Evolutionary conservation across 140 eudicot genomes (phyloP), one percentile per base, ranked within the genome.

Genomic region (Senecio squalidus): DNA sequence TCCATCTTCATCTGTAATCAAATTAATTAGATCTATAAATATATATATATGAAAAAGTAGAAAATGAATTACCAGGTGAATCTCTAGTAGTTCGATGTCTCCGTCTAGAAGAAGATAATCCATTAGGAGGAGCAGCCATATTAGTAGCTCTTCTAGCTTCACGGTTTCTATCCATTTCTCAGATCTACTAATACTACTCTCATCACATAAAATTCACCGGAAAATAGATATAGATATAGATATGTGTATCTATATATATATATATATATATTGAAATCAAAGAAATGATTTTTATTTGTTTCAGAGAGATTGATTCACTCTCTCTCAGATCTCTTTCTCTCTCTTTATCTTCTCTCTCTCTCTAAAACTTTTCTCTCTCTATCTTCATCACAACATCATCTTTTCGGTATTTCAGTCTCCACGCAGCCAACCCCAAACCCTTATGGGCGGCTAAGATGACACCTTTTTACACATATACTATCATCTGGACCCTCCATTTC

Each of bases 301-400:
- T n/a, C n/a, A n/a, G n/a, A n/a, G 60, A 73, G 73, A 70, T 66
- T n/a, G n/a, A n/a, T n/a, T n/a, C n/a, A n/a, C n/a, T n/a, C n/a
- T n/a, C n/a, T n/a, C n/a, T n/a, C n/a, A n/a, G n/a, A n/a, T n/a
- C n/a, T n/a, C n/a, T n/a, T n/a, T n/a, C n/a, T n/a, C n/a, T n/a
- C 69, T 71, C 80, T 55, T 54, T 56, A 66, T 68, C 8, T 62
- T 51, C 66, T 48, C 58, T 47, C 60, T 60, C 67, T 63, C 64
- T 64, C 78, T 62, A 52, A 47, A 4, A 4, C 9, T 14, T 0
- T 21, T 43, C 49, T 43, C 68, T 53, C 67, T 73, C 78, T 73
- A 66, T 80, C 84, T 84, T n/a, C n/a, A n/a, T n/a, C n/a, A n/a
- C n/a, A n/a, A n/a, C 86, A 78, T 79, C 90, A 64, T 64, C 83